A percentile compares a stretch with the other conserved stretches of the same genome.
These are phyloP conservation scores for Dactylellina leptospora DNA, from an alignment of 2,329 filamentous ascomycete genomes.

Conservation along the genomic window DNA sequence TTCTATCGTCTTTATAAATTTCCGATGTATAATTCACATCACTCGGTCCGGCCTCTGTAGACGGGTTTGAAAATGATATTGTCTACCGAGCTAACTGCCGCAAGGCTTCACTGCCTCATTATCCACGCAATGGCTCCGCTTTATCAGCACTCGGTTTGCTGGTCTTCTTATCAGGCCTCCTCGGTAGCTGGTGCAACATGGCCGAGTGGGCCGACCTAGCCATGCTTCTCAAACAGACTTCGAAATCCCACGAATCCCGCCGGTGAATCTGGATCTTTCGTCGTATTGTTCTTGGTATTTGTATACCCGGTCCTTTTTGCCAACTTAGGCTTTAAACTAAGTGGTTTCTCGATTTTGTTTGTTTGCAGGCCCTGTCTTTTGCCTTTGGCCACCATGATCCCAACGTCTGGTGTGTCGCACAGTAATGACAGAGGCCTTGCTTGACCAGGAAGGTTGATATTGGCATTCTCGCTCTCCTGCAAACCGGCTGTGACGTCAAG, in stretches of 20 bases:
- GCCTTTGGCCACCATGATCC: background rate
- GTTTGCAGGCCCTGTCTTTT: background rate
- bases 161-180: background rate
- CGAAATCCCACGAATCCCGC: too few species aligned
- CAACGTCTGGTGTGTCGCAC: background rate
- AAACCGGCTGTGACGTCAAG: slow-evolving; percentile 39
- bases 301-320: too few species aligned
- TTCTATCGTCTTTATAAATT: background rate
- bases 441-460: background rate
- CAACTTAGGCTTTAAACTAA: too few species aligned
- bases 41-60: background rate
- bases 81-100: background rate
- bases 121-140: slow-evolving; percentile 30
- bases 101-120: slow-evolving; percentile 24
- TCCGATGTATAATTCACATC: background rate
- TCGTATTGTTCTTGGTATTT: too few species aligned
- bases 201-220: too few species aligned
- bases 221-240: too few species aligned
- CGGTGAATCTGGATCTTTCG: too few species aligned
- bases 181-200: too few species aligned
- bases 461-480: slow-evolving; percentile 4
- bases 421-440: background rate
- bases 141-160: slow-evolving; percentile 5
- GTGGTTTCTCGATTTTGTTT: too few species aligned
- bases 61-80: background rate